Evolutionary conservation across 2,329 filamentous ascomycete genomes (phyloP), one percentile per base, ranked within the genome.

Genomic region (Scedosporium minutisporum): DNA sequence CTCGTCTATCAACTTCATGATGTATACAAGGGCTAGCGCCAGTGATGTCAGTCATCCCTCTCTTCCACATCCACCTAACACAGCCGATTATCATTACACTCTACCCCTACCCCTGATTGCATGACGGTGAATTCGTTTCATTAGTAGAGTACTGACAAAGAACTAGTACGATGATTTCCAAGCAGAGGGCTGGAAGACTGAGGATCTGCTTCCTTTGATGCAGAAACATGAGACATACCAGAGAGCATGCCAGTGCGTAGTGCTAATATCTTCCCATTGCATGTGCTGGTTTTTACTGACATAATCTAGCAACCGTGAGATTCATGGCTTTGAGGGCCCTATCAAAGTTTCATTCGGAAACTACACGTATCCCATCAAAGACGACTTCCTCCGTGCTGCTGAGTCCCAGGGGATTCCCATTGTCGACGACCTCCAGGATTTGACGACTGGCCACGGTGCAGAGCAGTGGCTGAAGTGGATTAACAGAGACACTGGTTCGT

Each of bases 391-490:
- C 44, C 80, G 88, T 21, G 87, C 88, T 16, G 79, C 84, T 3
- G 88, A 91, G 69, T 87, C 86, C 0, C 88, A 91, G 70, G 89
- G 85, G 21, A 91, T 92, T 64, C 89, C 76, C 0, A 79, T 84
- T 12, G 90, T 89, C 12, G 89, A 93, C 70, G 89, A 93, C 70
- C 78, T 91, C 3, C 86, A 93, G 71, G 89, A 93, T 68, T 76
- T 92, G 61, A 77, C 76, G 29, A 89, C 87, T 1, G 87, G 76
- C 14, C 84, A 87, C 64, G 89, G 89, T 65, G 89, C 88, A 57
- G 88, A 92, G 75, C 89, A 92, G 66, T 93, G 89, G 89, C 77
- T 93, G 63, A 92, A 93, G 75, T 93, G 89, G 89, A 92, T 93
- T 74, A 92, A 93, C 69, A 82, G 84, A 64, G 84, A 84, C 67